Conservation (phyloP, 2,329 filamentous ascomycete species). For the Metarhizium brunneum region DNA sequence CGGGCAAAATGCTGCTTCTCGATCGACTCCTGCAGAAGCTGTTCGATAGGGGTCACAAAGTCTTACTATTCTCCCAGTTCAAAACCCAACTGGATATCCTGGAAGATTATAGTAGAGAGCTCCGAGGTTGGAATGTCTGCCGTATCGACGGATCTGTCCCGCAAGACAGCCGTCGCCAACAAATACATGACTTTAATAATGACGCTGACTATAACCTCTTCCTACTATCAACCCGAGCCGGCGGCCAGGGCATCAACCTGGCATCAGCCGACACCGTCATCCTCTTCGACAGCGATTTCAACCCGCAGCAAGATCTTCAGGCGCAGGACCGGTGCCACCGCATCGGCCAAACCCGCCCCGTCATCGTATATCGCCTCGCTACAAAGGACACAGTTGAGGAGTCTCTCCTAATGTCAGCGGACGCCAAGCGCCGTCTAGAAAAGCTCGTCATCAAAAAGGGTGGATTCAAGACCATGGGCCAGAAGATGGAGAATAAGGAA, state of each 20-base stretch:
- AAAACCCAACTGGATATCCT: slow-evolving; percentile 88
- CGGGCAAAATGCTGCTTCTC: slow-evolving; percentile 91
- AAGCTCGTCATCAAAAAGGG: slow-evolving; percentile 95
- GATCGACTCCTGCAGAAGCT: slow-evolving; percentile 75
- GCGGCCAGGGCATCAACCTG: slow-evolving; percentile 92
- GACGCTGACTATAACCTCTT: slow-evolving; percentile 64
- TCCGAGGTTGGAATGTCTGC: slow-evolving; percentile 72
- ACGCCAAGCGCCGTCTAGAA: slow-evolving; percentile 84
- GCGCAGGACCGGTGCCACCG: slow-evolving; percentile 92
- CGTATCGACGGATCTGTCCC: slow-evolving; percentile 85
- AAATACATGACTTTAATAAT: slow-evolving; percentile 66
- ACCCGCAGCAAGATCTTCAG: slow-evolving; percentile 93
- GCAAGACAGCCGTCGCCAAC: slow-evolving; percentile 59
- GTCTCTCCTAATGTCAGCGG: slow-evolving; percentile 73
- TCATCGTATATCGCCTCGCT: slow-evolving; percentile 87
- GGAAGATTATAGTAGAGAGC: slow-evolving; percentile 69
- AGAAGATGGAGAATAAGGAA: slow-evolving; percentile 44
- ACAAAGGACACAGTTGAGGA: slow-evolving; percentile 93
- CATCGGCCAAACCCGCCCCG: slow-evolving; percentile 86
- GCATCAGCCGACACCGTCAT: slow-evolving; percentile 88
- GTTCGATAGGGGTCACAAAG: slow-evolving; percentile 70
- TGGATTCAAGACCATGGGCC: slow-evolving; percentile 61
- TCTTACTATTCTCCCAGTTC: slow-evolving; percentile 95
- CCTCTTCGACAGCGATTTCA: slow-evolving; percentile 83
- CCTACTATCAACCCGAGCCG: slow-evolving; percentile 79